A percentile compares a stretch with the other conserved stretches of the same genome.
These are phyloP conservation scores for Ogataea minuta DNA, from an alignment of 805 yeast genomes.

Conservation along the genomic window DNA sequence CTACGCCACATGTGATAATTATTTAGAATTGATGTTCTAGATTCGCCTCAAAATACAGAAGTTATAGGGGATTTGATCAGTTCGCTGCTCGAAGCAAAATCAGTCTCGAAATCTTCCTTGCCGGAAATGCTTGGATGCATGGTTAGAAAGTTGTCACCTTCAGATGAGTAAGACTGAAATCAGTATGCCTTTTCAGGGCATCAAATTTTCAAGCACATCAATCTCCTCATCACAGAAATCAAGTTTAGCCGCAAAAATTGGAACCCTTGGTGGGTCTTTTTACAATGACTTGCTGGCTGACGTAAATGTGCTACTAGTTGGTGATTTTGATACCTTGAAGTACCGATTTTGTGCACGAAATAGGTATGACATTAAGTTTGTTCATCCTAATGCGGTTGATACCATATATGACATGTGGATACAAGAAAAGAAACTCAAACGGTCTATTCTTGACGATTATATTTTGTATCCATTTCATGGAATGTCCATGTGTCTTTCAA, in stretches of 20 bases:
- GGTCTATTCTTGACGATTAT: constrained; percentile 18
- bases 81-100: no score
- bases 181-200: constrained; percentile 41
- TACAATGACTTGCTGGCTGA: constrained; percentile 59
- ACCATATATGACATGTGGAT: constrained; percentile 51
- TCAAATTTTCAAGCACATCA: constrained; percentile 59
- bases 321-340: constrained; percentile 55
- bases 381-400: constrained; percentile 46
- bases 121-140: no score
- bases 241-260: constrained; percentile 44
- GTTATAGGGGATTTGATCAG: no score
- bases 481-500: constrained; percentile 45
- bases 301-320: constrained; percentile 58
- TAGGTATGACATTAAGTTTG: constrained; percentile 56
- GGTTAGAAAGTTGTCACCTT: no score
- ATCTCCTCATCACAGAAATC: constrained; percentile 41
- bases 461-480: constrained; percentile 44
- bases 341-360: constrained; percentile 48
- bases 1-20: no score
- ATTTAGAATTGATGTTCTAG: no score
- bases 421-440: constrained; percentile 35
- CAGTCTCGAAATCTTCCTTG: no score
- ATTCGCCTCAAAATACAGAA: no score
- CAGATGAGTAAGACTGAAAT: constrained; percentile 5
- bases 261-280: constrained; percentile 58